Conservation (phyloP, 2,329 filamentous ascomycete species). For the Boeremia lycopersici region DNA sequence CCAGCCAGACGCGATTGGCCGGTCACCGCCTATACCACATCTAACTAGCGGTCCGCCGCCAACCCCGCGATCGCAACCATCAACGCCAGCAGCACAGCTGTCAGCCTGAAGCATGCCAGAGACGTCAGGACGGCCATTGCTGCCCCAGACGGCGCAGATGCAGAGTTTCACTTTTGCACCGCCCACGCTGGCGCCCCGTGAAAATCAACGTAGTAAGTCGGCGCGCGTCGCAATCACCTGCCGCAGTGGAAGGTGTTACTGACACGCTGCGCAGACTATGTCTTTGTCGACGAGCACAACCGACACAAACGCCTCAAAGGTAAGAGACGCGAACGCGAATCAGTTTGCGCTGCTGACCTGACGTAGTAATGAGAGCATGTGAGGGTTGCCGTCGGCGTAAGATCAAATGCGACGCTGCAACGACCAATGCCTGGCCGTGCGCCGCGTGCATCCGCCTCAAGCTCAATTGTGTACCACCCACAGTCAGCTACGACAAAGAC, state of each 20-base stretch:
- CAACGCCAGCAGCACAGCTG: slow-evolving; percentile 20
- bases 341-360: slow-evolving; percentile 28
- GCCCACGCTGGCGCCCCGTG: slow-evolving; percentile 66
- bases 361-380: slow-evolving; percentile 90
- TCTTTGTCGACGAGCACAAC: slow-evolving; percentile 98
- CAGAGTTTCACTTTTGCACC: slow-evolving; percentile 79
- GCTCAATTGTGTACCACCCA: slow-evolving; percentile 89
- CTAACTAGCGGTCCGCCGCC: slow-evolving; percentile 35
- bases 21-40: slow-evolving; percentile 31
- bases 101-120: slow-evolving; percentile 62
- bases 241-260: slow-evolving; percentile 16
- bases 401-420: slow-evolving; percentile 97
- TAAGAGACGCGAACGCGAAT: slow-evolving; percentile 49
- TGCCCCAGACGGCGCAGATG: slow-evolving; percentile 73
- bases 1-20: slow-evolving; percentile 34
- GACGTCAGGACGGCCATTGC: slow-evolving; percentile 64
- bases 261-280: slow-evolving; percentile 73
- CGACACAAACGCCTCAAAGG: slow-evolving; percentile 95
- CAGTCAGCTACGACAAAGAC: slow-evolving; percentile 74
- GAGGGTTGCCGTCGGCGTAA: slow-evolving; percentile 94
- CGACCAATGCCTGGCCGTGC: slow-evolving; percentile 97
- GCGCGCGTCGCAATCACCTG: neutral
- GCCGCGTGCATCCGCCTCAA: slow-evolving; percentile 92
- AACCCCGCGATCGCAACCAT: slow-evolving; percentile 41
- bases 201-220: slow-evolving; percentile 81